These are phyloP conservation scores for Setaria viridis DNA, from an alignment of 202 grass and related monocot species.

Conservation along the genomic window DNA sequence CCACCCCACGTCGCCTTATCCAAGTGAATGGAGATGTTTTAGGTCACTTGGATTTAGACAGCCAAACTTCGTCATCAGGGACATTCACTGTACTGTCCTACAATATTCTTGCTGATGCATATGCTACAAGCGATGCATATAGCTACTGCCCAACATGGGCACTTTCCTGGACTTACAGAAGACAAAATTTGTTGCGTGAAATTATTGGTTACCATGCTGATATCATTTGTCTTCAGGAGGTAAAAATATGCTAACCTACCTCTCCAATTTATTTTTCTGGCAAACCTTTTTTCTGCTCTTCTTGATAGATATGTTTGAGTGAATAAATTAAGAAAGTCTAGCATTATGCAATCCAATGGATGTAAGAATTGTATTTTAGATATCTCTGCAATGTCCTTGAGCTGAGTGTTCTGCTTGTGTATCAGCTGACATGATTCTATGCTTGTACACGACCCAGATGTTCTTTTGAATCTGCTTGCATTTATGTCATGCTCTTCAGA, in stretches of 20 bases:
- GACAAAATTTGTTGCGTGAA: conserved; percentile 96
- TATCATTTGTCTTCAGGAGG: conserved; percentile 99
- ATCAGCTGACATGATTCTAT: conserved; percentile 6
- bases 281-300: conserved; percentile 11
- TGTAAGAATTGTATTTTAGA: conserved; percentile 16
- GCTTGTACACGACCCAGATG: conserved; percentile 7
- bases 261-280: conserved; percentile 32
- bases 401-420: conserved; percentile 13
- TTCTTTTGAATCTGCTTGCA: conserved; percentile 13
- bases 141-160: conserved; percentile 99
- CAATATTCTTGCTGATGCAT: conserved; percentile 97
- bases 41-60: conserved; percentile 74
- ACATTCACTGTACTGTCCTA: conserved; percentile 95
- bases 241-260: conserved; percentile 41
- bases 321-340: conserved; percentile 21
- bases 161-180: conserved; percentile 93
- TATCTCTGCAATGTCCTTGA: not conserved
- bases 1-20: conserved; percentile 91
- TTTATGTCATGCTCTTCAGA: conserved; percentile 23
- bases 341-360: not conserved
- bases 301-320: conserved; percentile 17
- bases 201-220: conserved; percentile 98
- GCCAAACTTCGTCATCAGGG: conserved; percentile 65
- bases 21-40: conserved; percentile 74
- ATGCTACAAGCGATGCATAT: conserved; percentile 82